phyloP scores from a whole-genome alignment of 1,139 yeast species.

The Yamadazyma epiphylla region DNA sequence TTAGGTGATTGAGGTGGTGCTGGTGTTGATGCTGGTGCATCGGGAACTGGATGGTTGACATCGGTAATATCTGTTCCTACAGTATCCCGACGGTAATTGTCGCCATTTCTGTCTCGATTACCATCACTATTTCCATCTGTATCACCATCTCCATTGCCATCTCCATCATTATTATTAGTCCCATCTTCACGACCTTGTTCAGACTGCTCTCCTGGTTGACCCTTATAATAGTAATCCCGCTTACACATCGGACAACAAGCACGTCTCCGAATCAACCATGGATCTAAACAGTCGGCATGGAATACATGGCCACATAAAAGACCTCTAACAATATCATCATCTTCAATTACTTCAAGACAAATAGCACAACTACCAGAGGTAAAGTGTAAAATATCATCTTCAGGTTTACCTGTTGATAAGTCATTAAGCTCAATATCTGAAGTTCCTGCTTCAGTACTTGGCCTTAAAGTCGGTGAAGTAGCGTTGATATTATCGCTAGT shows the following conservation, averaged over 20 bases:
- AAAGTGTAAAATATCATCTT: constrained; percentile 41
- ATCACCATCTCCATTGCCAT: not conserved
- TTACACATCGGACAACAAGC: constrained; percentile 89
- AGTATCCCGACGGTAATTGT: constrained; percentile 1
- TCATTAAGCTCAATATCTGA: constrained; percentile 6
- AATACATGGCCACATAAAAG: constrained; percentile 81
- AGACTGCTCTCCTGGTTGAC: constrained; percentile 6
- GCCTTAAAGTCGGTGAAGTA: not conserved
- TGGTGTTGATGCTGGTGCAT: constrained; percentile 6
- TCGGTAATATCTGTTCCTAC: constrained; percentile 13
- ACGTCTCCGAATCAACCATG: constrained; percentile 72
- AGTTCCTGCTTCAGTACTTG: constrained; percentile 1
- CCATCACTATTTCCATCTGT: constrained; percentile 5
- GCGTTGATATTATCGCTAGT: not conserved
- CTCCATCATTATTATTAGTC: constrained; percentile 2
- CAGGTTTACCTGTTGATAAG: constrained; percentile 3
- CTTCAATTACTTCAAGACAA: constrained; percentile 65
- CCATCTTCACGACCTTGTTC: constrained; percentile 4
- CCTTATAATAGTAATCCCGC: constrained; percentile 57
- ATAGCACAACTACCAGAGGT: constrained; percentile 80
- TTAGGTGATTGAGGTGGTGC: constrained; percentile 17
- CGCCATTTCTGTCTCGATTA: constrained; percentile 7
- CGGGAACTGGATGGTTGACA: constrained; percentile 10
- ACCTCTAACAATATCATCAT: constrained; percentile 65
- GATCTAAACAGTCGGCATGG: constrained; percentile 77